Evolutionary conservation across 306 rosid genomes (phyloP).

Genomic region (Pachyrhizus erosus): DNA sequence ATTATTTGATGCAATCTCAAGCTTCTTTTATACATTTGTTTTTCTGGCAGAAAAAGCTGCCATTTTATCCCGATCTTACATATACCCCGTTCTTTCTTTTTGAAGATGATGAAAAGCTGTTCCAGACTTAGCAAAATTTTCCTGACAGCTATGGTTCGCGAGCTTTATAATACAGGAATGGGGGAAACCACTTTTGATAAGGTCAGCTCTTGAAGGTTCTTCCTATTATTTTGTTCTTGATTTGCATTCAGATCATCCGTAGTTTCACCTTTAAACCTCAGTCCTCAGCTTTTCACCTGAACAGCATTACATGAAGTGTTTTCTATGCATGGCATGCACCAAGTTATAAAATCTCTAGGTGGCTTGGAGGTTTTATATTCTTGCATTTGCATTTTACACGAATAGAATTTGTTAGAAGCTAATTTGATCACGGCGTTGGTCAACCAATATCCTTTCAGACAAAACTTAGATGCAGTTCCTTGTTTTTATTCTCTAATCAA

Average conservation of each 20-base stretch:
- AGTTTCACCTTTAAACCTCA: conserved; percentile 19
- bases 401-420: background rate
- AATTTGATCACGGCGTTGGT: background rate
- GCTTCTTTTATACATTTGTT: conserved; percentile 23
- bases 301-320: background rate
- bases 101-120: conserved; percentile 87
- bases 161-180: conserved; percentile 92
- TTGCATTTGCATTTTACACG: background rate
- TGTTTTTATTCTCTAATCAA: background rate
- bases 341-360: conserved; percentile 2
- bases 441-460: background rate
- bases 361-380: conserved; percentile 17
- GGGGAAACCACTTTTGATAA: conserved; percentile 92
- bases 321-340: background rate
- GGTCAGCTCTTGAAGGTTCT: conserved; percentile 60
- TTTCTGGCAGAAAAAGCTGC: conserved; percentile 24
- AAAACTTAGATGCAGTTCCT: background rate
- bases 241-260: background rate
- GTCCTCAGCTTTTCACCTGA: background rate
- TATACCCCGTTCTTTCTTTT: conserved; percentile 29
- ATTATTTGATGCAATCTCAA: conserved; percentile 3
- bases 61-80: conserved; percentile 26
- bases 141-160: conserved; percentile 92
- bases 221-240: conserved; percentile 10
- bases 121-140: conserved; percentile 77